These are phyloP conservation scores for Neofusicoccum umdonicola DNA, from an alignment of 2,329 filamentous ascomycete species.

Conservation along the genomic window DNA sequence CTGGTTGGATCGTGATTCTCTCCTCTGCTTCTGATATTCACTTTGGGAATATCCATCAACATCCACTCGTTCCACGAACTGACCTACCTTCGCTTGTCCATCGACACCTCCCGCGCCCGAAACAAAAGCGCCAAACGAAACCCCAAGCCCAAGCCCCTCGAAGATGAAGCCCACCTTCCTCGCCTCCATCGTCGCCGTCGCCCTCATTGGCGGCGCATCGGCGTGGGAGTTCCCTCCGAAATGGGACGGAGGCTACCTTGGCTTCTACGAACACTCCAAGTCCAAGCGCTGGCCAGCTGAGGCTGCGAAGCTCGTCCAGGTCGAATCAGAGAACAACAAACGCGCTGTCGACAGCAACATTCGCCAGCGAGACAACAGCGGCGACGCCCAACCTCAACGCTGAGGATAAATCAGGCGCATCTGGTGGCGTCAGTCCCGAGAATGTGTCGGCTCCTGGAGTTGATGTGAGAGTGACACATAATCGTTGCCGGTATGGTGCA, in stretches of 20 bases:
- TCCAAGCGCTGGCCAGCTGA: background rate
- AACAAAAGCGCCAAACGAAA: no score
- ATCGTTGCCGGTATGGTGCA: no score
- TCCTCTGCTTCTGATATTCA: background rate
- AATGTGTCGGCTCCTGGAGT: no score
- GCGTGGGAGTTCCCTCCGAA: background rate
- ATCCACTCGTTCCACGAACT: background rate
- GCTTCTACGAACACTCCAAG: background rate
- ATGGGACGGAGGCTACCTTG: background rate
- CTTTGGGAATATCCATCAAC: background rate
- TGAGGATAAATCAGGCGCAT: background rate
- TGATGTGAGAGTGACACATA: no score
- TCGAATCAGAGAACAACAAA: background rate
- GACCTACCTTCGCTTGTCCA: background rate
- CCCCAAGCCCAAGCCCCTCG: background rate
- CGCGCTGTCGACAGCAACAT: background rate
- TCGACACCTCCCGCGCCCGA: no score
- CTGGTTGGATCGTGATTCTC: background rate
- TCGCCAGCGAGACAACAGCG: background rate
- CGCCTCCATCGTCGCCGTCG: background rate
- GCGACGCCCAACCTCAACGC: background rate
- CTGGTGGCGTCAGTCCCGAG: background rate
- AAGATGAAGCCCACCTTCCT: background rate
- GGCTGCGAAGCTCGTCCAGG: background rate
- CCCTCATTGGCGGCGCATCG: background rate